These are phyloP conservation scores for Catunica adiposa DNA, from an alignment of 2,329 filamentous ascomycete genomes.

Conservation along the genomic window DNA sequence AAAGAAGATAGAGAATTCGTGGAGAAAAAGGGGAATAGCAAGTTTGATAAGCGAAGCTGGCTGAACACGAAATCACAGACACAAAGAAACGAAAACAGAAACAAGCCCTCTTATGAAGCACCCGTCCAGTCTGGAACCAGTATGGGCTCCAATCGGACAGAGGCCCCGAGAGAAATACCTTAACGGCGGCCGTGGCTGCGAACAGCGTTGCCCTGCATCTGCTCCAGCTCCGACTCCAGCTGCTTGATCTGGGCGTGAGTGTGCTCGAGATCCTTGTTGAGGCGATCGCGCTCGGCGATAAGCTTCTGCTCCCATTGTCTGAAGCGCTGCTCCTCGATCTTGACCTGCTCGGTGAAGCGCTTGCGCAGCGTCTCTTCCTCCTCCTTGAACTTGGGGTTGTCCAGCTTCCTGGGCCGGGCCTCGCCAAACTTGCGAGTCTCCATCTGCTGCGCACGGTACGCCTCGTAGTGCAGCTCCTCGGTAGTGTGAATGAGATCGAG, in stretches of 20 bases:
- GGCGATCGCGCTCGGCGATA: slow-evolving; percentile 90
- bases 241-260: slow-evolving; percentile 91
- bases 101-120: neutral
- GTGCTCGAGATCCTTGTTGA: slow-evolving; percentile 99
- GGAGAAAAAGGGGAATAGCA: slow-evolving; percentile 1
- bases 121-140: slow-evolving; percentile 61
- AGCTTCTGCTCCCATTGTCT: slow-evolving; percentile 99
- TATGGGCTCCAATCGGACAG: slow-evolving; percentile 52
- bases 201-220: slow-evolving; percentile 77
- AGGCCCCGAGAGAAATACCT: neutral
- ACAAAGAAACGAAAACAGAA: slow-evolving; percentile 6
- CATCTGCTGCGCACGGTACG: slow-evolving; percentile 98
- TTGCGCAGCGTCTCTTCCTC: slow-evolving; percentile 97
- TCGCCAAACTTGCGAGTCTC: slow-evolving; percentile 99
- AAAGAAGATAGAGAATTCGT: slow-evolving; percentile 1
- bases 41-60: neutral
- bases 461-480: slow-evolving; percentile 98
- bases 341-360: slow-evolving; percentile 98
- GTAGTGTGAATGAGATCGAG: slow-evolving; percentile 98
- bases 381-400: slow-evolving; percentile 99
- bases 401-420: slow-evolving; percentile 87
- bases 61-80: slow-evolving; percentile 2
- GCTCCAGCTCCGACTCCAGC: slow-evolving; percentile 80
- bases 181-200: slow-evolving; percentile 89
- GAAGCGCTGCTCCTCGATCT: slow-evolving; percentile 99